A percentile compares a stretch with the other conserved stretches of the same genome.
Evolutionary conservation across 139 green algal genomes (phyloP).

Genomic region (Chlamydomonas sphaeroides): DNA sequence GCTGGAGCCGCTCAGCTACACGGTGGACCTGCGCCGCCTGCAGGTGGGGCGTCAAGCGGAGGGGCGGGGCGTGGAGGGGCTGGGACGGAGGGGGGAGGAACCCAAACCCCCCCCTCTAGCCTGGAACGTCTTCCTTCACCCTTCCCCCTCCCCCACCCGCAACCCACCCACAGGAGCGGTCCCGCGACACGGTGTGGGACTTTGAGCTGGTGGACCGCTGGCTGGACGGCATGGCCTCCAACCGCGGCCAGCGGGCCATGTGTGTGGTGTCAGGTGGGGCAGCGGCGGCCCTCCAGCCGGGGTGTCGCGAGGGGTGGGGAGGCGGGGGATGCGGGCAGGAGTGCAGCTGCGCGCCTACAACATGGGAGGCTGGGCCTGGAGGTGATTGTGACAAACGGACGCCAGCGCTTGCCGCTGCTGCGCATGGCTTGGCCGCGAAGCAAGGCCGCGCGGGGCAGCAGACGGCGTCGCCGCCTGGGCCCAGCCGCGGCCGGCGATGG

Average conservation of each 20-base stretch:
- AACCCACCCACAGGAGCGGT: background rate
- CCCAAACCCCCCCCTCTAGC: background rate
- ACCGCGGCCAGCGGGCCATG: background rate
- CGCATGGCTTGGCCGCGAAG: no score
- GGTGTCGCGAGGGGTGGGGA: background rate
- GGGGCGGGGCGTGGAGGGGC: background rate
- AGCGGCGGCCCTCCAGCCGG: background rate
- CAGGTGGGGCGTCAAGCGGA: background rate
- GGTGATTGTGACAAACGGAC: no score
- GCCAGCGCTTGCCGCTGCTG: no score
- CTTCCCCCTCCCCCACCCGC: no score
- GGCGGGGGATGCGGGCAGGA: background rate
- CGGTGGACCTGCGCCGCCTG: constrained; percentile 18
- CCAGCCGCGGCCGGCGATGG: no score
- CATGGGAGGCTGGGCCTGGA: background rate
- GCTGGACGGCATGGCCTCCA: background rate
- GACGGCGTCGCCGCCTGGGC: no score
- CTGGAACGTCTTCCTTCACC: background rate
- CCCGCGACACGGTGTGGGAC: background rate
- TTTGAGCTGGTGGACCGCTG: background rate
- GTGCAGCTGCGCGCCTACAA: no score
- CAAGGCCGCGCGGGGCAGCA: no score
- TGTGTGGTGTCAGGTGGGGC: background rate
- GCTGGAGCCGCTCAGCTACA: constrained; percentile 34
- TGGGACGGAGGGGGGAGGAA: background rate